These are phyloP conservation scores for Eimeria falciformis DNA, from an alignment of 169 alveolate species.

Conservation along the genomic window DNA sequence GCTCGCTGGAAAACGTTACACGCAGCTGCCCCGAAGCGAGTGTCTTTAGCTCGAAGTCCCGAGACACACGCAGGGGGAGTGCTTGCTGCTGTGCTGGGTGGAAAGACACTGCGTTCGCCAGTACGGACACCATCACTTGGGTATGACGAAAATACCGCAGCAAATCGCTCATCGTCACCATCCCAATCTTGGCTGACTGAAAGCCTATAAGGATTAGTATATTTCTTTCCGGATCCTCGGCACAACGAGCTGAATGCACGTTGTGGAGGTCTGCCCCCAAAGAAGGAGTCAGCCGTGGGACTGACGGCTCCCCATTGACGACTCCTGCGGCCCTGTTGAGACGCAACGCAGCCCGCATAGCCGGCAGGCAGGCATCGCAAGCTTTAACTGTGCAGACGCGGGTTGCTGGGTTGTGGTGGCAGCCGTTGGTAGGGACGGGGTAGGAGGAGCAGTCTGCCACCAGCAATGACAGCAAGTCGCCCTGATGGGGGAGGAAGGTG, in stretches of 20 bases:
- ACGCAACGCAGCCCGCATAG: conserved; percentile 52
- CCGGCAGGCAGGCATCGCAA: conserved; percentile 45
- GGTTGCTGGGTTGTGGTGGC: conserved; percentile 51
- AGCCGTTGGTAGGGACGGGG: neutral
- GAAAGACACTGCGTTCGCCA: conserved; percentile 61
- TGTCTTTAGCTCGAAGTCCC: conserved; percentile 67
- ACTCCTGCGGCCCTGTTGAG: conserved; percentile 16
- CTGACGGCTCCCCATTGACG: conserved; percentile 3
- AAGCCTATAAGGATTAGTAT: conserved; percentile 67
- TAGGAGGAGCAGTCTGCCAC: conserved; percentile 23
- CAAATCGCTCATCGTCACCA: conserved; percentile 56
- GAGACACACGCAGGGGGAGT: conserved; percentile 61
- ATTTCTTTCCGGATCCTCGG: conserved; percentile 21
- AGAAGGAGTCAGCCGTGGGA: conserved; percentile 16
- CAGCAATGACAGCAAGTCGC: conserved; percentile 74
- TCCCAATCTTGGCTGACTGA: conserved; percentile 77
- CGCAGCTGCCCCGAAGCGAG: conserved; percentile 68
- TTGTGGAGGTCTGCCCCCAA: conserved; percentile 17
- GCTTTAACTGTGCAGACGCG: conserved; percentile 30
- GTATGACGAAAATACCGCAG: conserved; percentile 72
- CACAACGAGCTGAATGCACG: conserved; percentile 33
- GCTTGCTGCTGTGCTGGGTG: conserved; percentile 70
- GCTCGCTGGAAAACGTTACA: conserved; percentile 56
- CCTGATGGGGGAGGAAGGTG: conserved; percentile 74
- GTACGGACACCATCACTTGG: conserved; percentile 66